Base-by-base conservation (phyloP, 768 basidiomycete species). In the Boletus fagicola region DNA sequence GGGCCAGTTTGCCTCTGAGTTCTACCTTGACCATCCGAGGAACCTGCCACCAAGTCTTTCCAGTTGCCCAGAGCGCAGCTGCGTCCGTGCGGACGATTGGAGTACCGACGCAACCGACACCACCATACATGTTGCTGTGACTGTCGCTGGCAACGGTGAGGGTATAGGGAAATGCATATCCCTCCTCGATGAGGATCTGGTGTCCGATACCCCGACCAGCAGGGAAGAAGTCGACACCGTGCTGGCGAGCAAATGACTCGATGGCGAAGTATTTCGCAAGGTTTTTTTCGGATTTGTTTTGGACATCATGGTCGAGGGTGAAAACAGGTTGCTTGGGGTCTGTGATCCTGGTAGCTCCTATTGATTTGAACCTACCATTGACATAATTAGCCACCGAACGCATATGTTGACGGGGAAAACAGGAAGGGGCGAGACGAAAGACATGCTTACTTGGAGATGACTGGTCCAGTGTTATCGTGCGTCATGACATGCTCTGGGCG, bases 21-120 rank as follows among this genome's bases (percentile, higher is more conserved):
- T 97, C 94, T 59, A 98, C 96, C 58, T 91, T 94, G 71, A 99
- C 84, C 83, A 98, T 94, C 5, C 93, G 84, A 15, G 97, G 97
- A 35, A 99, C 88, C 75, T 98, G 97, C 97, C 96, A 98, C 97
- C 97, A 99, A 1, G 97, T 98, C 71, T 90, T 92, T 22, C 95
- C 94, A 0, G 97, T 98, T 13, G 97, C 94, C 97, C 97, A 99
- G 12, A 99, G 81, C 22, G 90, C 96, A 0, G 94, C 94, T 22
- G 92, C 91, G 62, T 96, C 94, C 13, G 93, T 98, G 49, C 97
- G 85, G 7, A 98, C 97, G 61, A 98, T 97, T 0, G 97, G 94
- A 0, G 97, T 99, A 3, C 97, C 97, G 4, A 99, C 85, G 67
- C 95, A 96, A 1, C 94, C 96, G 5, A 99, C 92, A 35, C 95